Conservation (phyloP, 352 stramenopile species). For the Phytophthora sansomeana region DNA sequence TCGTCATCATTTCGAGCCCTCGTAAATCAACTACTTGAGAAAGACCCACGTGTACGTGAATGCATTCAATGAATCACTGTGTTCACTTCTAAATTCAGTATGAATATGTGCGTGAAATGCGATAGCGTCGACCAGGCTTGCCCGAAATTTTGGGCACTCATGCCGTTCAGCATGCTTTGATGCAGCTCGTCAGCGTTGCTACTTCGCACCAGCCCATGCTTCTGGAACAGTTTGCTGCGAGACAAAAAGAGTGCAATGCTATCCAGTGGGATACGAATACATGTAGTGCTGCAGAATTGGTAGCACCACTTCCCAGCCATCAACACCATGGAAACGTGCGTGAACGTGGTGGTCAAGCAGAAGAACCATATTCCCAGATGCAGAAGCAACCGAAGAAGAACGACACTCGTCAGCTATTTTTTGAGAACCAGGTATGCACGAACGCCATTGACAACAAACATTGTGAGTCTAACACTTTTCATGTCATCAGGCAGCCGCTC, state of each 20-base stretch:
- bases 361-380: neutral
- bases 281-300: neutral
- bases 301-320: constrained; percentile 3
- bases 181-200: constrained; percentile 37
- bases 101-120: too few species aligned
- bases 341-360: neutral
- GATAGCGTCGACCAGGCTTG: constrained; percentile 37
- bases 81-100: too few species aligned
- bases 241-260: neutral
- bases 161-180: constrained; percentile 41
- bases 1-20: constrained; percentile 42
- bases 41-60: constrained; percentile 43
- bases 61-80: neutral
- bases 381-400: constrained; percentile 8
- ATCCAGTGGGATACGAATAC: neutral
- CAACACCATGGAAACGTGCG: neutral
- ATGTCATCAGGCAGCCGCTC: constrained; percentile 51
- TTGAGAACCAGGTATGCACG: constrained; percentile 58
- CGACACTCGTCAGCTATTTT: constrained; percentile 55
- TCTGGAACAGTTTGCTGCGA: constrained; percentile 32
- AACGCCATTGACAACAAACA: neutral
- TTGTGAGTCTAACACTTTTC: neutral
- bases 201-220: constrained; percentile 41
- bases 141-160: constrained; percentile 31
- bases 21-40: constrained; percentile 47